Evolutionary conservation across 176 grass and related monocot species (phyloP), one percentile per base, ranked within the genome.

Genomic region (Paspalum vaginatum): DNA sequence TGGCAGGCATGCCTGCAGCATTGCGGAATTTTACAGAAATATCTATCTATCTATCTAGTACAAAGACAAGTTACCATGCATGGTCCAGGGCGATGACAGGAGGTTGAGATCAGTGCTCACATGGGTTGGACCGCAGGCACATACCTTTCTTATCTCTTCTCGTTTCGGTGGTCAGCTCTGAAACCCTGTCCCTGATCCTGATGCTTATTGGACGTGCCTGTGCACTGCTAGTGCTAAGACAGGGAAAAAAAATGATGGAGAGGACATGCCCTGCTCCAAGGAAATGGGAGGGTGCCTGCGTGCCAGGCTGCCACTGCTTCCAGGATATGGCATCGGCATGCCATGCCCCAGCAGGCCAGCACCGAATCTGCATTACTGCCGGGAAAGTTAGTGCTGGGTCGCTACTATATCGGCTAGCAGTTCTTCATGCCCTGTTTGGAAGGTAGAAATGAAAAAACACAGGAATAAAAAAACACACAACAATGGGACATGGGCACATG

Each of bases 71-170:
- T 32, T 32, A 32, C 32, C 32, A 32, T n/a, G 3, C 32, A 32
- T 32, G 32, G n/a, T n/a, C n/a, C 32, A 32, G 56, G 20, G 40
- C 14, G 59, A 61, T 12, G 59, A 27, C 27, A 25, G 15, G 58
- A 24, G 16, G 5, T 46, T 46, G 38, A 62, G 57, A 73, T 55
- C 17, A 56, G 17, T 15, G 45, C 75, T 51, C 83, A 79, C 83
- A 79, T 85, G 83, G 74, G 58, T n/a, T 73, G 86, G 74, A 82
- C 79, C 79, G 65, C 64, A 55, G 39, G 27, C 64, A 50, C 54
- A 51, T 22, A 87, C 32, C 54, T 82, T 82, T 55, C 51, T 77
- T 68, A 76, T 82, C 46, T 82, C 46, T 55, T 73, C 56, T 75
- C 21, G 10, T 82, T 65, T 71, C 56, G 17, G 65, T 71, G 79